A percentile compares a stretch with the other conserved stretches of the same genome.
Evolutionary conservation across 164 flowering plant genomes (phyloP).

Genomic region (Macadamia integrifolia): DNA sequence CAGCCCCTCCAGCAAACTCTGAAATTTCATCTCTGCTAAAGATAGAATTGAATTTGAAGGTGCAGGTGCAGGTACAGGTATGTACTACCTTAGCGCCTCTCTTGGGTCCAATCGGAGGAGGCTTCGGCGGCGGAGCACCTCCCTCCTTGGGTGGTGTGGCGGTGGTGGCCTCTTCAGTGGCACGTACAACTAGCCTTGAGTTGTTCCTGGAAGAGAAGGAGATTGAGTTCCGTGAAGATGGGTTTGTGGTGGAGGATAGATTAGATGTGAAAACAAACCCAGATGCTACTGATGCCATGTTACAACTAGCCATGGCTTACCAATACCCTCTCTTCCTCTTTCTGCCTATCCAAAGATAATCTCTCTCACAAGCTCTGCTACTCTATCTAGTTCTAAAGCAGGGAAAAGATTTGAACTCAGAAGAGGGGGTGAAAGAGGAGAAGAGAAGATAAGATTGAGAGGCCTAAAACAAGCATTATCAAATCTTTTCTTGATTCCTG

Average conservation of each 20-base stretch:
- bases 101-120: conserved; percentile 93
- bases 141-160: conserved; percentile 33
- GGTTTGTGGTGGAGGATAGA: conserved; percentile 19
- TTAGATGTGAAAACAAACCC: conserved; percentile 43
- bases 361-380: not conserved
- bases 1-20: too few relatives aligned
- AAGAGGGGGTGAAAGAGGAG: not conserved
- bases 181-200: conserved; percentile 63
- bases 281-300: conserved; percentile 73
- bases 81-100: conserved; percentile 75
- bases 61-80: too few relatives aligned
- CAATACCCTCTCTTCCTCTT: not conserved
- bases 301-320: conserved; percentile 49
- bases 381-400: too few relatives aligned
- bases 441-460: conserved; percentile 3
- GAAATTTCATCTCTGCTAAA: too few relatives aligned
- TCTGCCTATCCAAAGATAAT: not conserved
- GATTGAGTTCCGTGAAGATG: conserved; percentile 28
- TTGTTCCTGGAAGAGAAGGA: conserved; percentile 22
- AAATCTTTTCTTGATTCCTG: conserved; percentile 12
- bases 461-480: conserved; percentile 11
- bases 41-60: too few relatives aligned
- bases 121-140: conserved; percentile 53
- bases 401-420: not conserved
- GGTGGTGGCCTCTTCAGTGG: conserved; percentile 43